phyloP scores from a whole-genome alignment of 306 rosid genomes.

The Rosa rugosa region DNA sequence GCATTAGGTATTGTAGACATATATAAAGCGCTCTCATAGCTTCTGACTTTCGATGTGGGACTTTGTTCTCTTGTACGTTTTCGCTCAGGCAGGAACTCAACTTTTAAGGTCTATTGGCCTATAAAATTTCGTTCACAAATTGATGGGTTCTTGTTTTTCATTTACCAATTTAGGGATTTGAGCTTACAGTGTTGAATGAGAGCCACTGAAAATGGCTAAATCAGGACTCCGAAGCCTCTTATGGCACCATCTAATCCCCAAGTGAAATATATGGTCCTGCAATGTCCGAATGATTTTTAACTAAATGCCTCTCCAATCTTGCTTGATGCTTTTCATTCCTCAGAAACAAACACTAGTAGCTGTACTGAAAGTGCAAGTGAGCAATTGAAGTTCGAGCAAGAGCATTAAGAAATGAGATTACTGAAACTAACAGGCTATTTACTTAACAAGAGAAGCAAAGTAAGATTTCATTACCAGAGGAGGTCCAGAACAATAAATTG shows the following conservation, averaged over 20 bases:
- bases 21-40: neutral
- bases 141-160: neutral
- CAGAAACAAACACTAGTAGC: neutral
- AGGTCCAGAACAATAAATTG: too few species aligned
- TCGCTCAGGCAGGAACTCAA: neutral
- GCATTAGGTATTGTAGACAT: rapidly evolving
- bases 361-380: neutral
- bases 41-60: neutral
- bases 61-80: neutral
- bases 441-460: too few species aligned
- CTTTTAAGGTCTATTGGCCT: neutral
- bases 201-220: neutral
- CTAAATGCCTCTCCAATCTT: neutral
- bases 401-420: neutral
- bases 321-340: neutral
- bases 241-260: neutral
- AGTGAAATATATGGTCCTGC: too few species aligned
- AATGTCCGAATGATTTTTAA: too few species aligned
- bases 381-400: neutral
- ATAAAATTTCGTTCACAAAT: neutral
- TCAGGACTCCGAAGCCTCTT: neutral
- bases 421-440: neutral
- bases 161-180: neutral
- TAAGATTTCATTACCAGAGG: too few species aligned
- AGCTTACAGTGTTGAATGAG: neutral